Evolutionary conservation across 768 basidiomycete genomes (phyloP).

Genomic region (Mycena galopus): DNA sequence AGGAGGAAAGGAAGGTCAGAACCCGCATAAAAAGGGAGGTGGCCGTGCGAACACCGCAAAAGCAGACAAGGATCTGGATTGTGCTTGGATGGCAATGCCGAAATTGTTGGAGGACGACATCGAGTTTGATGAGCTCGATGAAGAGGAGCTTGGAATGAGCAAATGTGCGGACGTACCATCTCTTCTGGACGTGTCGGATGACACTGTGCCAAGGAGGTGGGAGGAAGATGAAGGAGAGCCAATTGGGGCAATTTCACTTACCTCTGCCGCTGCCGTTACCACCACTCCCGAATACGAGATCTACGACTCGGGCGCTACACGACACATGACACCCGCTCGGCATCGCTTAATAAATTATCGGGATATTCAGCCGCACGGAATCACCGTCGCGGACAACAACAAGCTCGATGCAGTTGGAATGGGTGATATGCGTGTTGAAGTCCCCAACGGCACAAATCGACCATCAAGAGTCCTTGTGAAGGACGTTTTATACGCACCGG

Average conservation of each 20-base stretch:
- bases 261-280: not conserved
- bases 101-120: too few relatives aligned
- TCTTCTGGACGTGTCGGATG: not conserved
- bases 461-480: not conserved
- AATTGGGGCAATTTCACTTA: not conserved
- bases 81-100: not conserved
- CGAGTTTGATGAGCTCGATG: slow-evolving; percentile 7
- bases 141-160: slow-evolving; percentile 3
- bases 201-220: not conserved
- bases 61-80: not conserved
- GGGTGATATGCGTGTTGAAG: not conserved
- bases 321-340: slow-evolving; percentile 51
- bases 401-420: not conserved
- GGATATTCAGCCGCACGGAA: slow-evolving; percentile 43
- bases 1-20: slow-evolving; percentile 53
- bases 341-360: slow-evolving; percentile 46
- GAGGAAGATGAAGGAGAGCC: not conserved
- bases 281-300: slow-evolving; percentile 40
- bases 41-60: too few relatives aligned
- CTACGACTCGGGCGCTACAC: slow-evolving; percentile 53
- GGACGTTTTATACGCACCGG: not conserved
- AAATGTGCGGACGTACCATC: slow-evolving; percentile 1
- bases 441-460: not conserved
- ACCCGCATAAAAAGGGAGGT: slow-evolving; percentile 29
- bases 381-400: slow-evolving; percentile 46